Evolutionary conservation across 1,139 yeast genomes (phyloP), one percentile per base, ranked within the genome.

Genomic region (Blastobotrys ciferrii): DNA sequence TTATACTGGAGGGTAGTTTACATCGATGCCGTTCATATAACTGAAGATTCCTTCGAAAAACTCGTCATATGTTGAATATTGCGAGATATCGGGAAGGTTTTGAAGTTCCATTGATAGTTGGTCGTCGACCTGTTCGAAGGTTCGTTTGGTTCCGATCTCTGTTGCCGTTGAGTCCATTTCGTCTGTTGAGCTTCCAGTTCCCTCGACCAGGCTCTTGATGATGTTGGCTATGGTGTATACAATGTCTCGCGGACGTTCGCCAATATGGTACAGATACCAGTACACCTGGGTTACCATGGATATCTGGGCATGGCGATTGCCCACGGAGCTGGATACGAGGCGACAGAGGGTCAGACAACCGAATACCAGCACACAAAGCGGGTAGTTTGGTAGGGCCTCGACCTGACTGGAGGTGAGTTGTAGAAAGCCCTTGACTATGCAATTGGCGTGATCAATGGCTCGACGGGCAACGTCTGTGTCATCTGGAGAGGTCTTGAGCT

Each of bases 161-260:
- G 12, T 28, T 5, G 37, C 6, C 5, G 25, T 6, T 18, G 42
- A 2, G 33, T 9, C 17, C 36, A 25, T 9, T 20, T 18, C 38
- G 14, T 38, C 20, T 32, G 48, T 14, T 25, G 42, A n/a, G 20
- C 28, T n/a, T 39, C 40, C 39, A 28, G 42, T 45, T 5, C 4
- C 67, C 46, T 77, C 81, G 23, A 77, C 76, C 23, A 78, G 61
- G 32, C 73, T 69, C 54, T 73, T 73, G 42, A 78, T 74, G 43
- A 78, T 74, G 45, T 71, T 70, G 1, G 81, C 81, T 38, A 78
- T 78, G 3, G 80, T 75, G 51, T 75, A 79, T 0, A 81, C 77
- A 4, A 79, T 79, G 58, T 77, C 82, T 52, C 77, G 76, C 53
- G 71, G 68, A 50, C 72, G 71, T 52, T 76, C 80, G 2, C 82